phyloP scores from a whole-genome alignment of 2,329 filamentous ascomycete genomes.

The Phaeosphaeria sp. region DNA sequence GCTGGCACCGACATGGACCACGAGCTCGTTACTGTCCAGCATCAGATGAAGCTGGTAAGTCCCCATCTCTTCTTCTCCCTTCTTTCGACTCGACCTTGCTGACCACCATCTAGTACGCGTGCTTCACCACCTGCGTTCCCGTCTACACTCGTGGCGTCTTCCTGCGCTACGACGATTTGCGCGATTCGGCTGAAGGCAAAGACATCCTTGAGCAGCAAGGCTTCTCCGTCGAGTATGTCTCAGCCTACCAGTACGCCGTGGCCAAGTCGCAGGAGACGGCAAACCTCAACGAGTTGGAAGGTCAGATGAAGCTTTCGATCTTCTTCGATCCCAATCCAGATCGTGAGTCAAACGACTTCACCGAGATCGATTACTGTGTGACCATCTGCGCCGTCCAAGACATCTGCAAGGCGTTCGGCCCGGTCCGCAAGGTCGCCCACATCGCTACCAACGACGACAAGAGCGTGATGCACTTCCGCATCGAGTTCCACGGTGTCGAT shows the following conservation, averaged over 20 bases:
- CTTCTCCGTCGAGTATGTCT: conserved; percentile 28
- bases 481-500: conserved; percentile 42
- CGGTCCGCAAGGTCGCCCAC: conserved; percentile 26
- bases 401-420: conserved; percentile 24
- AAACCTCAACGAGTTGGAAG: conserved; percentile 38
- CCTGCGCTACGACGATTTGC: conserved; percentile 50
- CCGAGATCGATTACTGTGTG: conserved; percentile 16
- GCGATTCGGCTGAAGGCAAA: conserved; percentile 39
- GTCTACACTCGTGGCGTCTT: conserved; percentile 31
- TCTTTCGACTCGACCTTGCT: conserved; percentile 11
- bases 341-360: conserved; percentile 18
- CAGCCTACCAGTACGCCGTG: conserved; percentile 29
- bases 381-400: conserved; percentile 20
- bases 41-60: conserved; percentile 41
- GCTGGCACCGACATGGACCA: conserved; percentile 33
- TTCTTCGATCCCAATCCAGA: conserved; percentile 24
- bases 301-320: conserved; percentile 35
- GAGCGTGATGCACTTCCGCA: conserved; percentile 31
- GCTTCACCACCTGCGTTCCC: conserved; percentile 31
- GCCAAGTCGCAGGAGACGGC: conserved; percentile 34
- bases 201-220: conserved; percentile 27
- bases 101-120: conserved; percentile 29
- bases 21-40: conserved; percentile 30
- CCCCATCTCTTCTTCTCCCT: neutral
- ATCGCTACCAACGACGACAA: conserved; percentile 20